Evolutionary conservation across 768 basidiomycete genomes (phyloP).

Genomic region (Chlorophyllum brunneum): DNA sequence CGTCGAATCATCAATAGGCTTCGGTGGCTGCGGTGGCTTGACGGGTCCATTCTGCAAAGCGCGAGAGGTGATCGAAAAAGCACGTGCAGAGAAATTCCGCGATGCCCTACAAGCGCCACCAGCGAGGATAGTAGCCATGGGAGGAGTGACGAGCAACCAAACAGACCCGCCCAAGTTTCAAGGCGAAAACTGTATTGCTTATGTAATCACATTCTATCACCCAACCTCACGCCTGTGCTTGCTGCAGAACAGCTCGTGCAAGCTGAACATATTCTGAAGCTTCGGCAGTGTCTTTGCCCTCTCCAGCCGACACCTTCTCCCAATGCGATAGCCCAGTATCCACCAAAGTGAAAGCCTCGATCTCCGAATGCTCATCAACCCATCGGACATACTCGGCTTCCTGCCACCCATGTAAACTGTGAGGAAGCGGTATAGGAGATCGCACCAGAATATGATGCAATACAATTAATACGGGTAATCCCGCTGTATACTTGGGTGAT

Average conservation of each 20-base stretch:
- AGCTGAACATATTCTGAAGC: constrained; percentile 64
- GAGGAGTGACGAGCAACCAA: constrained; percentile 9
- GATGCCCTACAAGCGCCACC: constrained; percentile 29
- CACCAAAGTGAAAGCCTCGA: constrained; percentile 77
- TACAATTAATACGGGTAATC: constrained; percentile 83
- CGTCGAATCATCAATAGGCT: constrained; percentile 87
- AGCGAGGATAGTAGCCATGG: constrained; percentile 26
- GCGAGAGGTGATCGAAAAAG: constrained; percentile 33
- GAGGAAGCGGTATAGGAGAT: constrained; percentile 82
- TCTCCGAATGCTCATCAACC: constrained; percentile 86
- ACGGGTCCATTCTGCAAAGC: constrained; percentile 24
- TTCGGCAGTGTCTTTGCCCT: constrained; percentile 40
- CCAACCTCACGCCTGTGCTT: constrained; percentile 10
- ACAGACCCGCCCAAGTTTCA: constrained; percentile 1
- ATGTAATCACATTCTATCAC: constrained; percentile 12
- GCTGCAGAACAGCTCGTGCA: constrained; percentile 59
- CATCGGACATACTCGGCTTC: constrained; percentile 96
- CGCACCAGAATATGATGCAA: constrained; percentile 91
- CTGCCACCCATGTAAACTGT: constrained; percentile 89
- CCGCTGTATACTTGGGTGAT: constrained; percentile 60
- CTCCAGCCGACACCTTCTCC: constrained; percentile 67
- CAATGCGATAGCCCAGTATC: constrained; percentile 75
- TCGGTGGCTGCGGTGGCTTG: constrained; percentile 65
- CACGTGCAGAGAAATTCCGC: constrained; percentile 26
- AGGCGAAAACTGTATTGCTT: constrained; percentile 14